Base-by-base conservation (phyloP, 805 yeast genomes). In the Starmerella stellata region DNA sequence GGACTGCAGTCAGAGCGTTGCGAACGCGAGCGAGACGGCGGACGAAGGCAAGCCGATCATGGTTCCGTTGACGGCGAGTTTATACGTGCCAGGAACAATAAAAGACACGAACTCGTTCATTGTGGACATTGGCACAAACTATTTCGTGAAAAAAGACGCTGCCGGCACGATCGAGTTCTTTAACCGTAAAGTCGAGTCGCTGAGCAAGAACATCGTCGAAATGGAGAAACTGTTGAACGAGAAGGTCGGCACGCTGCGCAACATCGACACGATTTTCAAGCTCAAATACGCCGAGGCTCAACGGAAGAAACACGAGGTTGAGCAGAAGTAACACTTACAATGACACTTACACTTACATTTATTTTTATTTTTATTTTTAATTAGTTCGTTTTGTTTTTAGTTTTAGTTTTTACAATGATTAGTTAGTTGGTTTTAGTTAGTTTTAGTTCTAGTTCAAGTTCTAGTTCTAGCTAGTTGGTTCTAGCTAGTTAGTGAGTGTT, bases 61-160 rank as follows among this genome's bases (percentile, higher is more conserved):
- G 45, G 81, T 90, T 1, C 98, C 98, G 4, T 65, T 92, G 44
- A 81, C 96, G 0, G 67, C 83, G 16, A 81, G 95, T 0, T 62
- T 90, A 30, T 90, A 90, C 49, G 77, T 90, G 21, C 93, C 95
- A 3, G 98, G 96, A 2, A 69, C 64, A 38, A 67, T 80, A 37
- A 64, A 66, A 33, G 72, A 77, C 41, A 68, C 68, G 37, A 68
- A 75, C 43, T 73, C 68, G 42, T 90, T 77, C 51, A 64, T 90
- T 55, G 94, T 90, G 8, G 98, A 90, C 54, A 75, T 90, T 20
- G 98, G 98, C 27, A 90, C 98, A 0, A 96, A 96, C 2, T 90
- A 90, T 55, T 90, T 70, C 54, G 85, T 83, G 15, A 94, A 82
- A 54, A 90, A 90, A 58, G 58, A 58, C 36, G 70, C 72, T 0